A percentile compares a stretch with the other conserved stretches of the same genome.
Evolutionary conservation across 2,329 filamentous ascomycete species (phyloP).

Genomic region (Colletotrichum salicis): DNA sequence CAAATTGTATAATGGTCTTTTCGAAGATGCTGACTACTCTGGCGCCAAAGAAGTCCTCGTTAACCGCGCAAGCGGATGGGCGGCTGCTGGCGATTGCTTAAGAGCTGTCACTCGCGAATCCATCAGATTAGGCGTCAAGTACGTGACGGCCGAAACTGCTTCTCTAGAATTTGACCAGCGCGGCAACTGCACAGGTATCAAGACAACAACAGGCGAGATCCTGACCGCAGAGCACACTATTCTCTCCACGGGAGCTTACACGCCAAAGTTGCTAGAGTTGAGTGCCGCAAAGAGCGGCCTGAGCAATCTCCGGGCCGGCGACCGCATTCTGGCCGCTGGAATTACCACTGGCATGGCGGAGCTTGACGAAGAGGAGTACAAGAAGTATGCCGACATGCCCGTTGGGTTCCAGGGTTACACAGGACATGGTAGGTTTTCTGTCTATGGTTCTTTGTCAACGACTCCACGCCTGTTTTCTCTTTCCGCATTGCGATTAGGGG

Average conservation of each 20-base stretch:
- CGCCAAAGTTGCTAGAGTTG: slow-evolving; percentile 63
- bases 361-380: slow-evolving; percentile 58
- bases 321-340: slow-evolving; percentile 67
- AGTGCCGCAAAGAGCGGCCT: slow-evolving; percentile 59
- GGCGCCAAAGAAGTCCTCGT: slow-evolving; percentile 69
- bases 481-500: neutral
- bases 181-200: slow-evolving; percentile 60
- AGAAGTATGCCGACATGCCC: slow-evolving; percentile 60
- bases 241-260: slow-evolving; percentile 68
- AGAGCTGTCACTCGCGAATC: slow-evolving; percentile 63
- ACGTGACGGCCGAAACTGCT: slow-evolving; percentile 63
- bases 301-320: slow-evolving; percentile 60
- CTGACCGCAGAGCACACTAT: slow-evolving; percentile 62
- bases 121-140: slow-evolving; percentile 67
- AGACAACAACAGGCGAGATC: slow-evolving; percentile 54
- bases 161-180: slow-evolving; percentile 53
- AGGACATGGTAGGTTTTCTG: slow-evolving; percentile 42
- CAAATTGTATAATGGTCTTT: slow-evolving; percentile 66
- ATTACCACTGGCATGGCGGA: slow-evolving; percentile 68
- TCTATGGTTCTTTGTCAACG: slow-evolving; percentile 37
- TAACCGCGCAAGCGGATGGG: slow-evolving; percentile 72
- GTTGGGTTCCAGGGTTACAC: slow-evolving; percentile 56
- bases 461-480: slow-evolving; percentile 41
- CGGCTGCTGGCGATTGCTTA: slow-evolving; percentile 68
- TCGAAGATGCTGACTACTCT: slow-evolving; percentile 68